Conservation (phyloP, 2,329 filamentous ascomycete genomes). For the Aspergillus felis region DNA sequence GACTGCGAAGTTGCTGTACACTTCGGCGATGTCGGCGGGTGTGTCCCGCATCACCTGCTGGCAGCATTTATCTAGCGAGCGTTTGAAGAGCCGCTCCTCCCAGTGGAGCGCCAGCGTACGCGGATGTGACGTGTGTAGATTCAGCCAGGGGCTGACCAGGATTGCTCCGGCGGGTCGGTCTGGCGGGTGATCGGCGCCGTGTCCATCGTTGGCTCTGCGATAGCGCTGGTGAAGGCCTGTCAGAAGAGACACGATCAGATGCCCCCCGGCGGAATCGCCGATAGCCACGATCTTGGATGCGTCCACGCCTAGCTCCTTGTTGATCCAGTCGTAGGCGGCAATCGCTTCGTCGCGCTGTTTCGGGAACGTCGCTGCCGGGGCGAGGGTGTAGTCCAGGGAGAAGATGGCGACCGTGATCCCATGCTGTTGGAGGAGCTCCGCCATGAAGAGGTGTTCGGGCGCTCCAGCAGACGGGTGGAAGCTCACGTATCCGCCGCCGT, state of each 20-base stretch:
- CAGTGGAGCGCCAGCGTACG: conserved; percentile 3
- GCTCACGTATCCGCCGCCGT: conserved; percentile 18
- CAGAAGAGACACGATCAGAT: conserved; percentile 9
- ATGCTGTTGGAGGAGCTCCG: conserved; percentile 15
- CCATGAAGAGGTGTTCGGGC: conserved; percentile 15
- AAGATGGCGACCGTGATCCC: conserved; percentile 69
- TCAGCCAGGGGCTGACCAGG: conserved; percentile 13
- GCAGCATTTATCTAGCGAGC: conserved; percentile 7
- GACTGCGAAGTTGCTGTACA: conserved; percentile 10
- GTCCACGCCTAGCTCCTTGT: conserved; percentile 2
- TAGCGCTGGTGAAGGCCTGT: conserved; percentile 1
- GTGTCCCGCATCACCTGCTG: conserved; percentile 3
- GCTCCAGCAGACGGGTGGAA: conserved; percentile 14
- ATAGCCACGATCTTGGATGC: conserved; percentile 7
- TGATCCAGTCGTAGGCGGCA: conserved; percentile 57
- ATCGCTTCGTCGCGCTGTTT: conserved; percentile 67
- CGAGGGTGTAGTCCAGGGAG: conserved; percentile 73
- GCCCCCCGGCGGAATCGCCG: conserved; percentile 13
- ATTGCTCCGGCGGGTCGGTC: conserved; percentile 5
- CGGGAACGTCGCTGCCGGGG: conserved; percentile 69
- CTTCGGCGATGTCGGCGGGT: background rate
- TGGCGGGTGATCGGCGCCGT: background rate
- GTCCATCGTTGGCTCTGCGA: background rate
- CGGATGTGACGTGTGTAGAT: conserved; percentile 11
- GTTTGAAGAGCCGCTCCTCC: conserved; percentile 15